Evolutionary conservation across 371 early-diverging fungal genomes (phyloP), one percentile per base, ranked within the genome.

Genomic region (Apophysomyces sp.): DNA sequence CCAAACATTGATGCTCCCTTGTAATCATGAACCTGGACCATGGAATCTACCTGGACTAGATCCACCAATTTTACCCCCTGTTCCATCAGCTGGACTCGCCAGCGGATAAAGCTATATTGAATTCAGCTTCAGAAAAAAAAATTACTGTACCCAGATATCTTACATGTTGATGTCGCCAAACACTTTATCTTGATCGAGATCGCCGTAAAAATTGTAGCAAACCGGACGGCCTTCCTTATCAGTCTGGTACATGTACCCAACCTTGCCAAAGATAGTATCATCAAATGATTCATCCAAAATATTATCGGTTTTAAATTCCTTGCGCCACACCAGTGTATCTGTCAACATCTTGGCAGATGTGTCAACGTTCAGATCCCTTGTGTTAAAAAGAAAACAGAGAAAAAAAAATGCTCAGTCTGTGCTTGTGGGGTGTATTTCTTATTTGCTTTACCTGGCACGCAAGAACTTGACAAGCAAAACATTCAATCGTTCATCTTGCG

Each of bases 21-120:
- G 54, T 87, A 87, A 62, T 87, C 87, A 57, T 86, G 87, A n/a
- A 87, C 80, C 63, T 83, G 83, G 27, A 87, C 61, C 84, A 85
- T 85, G 11, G 84, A 69, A 24, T 86, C 84, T 11, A 80, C 71
- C 29, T 80, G 65, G 4, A 79, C 69, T 62, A 87, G 77, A 63
- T 87, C 86, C 34, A 87, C 61, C 37, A 69, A 36, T 16, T 71
- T 58, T 21, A 86, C 69, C 11, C 84, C 81, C 28, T 80, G 80
- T 69, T 86, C 87, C 73, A 84, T 83, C 37, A 87, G 70, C 65
- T 86, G 85, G 34, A 87, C 74, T 52, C 87, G 74, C 87, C 87
- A 87, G 40, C 86, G 80, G 52, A 87, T 67, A 65, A 87, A 87
- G 56, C 81, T 74, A 49, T 66, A 28, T 18, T 7, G 13, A 16